phyloP scores from a whole-genome alignment of 441 rosid species.

The Erodium trifolium region DNA sequence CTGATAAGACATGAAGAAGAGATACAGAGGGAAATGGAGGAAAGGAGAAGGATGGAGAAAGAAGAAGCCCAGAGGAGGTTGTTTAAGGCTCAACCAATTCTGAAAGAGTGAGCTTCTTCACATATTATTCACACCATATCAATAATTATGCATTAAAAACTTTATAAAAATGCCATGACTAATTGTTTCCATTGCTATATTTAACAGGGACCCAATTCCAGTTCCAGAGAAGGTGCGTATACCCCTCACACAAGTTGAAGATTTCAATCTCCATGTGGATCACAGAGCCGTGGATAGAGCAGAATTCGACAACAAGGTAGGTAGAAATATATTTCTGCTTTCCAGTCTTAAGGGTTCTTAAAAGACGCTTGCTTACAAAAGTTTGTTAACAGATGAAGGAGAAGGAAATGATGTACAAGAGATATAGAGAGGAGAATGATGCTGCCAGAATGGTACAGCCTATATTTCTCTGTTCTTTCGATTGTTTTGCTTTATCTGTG shows the following conservation, averaged over 20 bases:
- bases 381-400: conserved; percentile 57
- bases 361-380: neutral
- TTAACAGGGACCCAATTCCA: conserved; percentile 76
- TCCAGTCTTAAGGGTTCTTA: neutral
- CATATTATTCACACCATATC: neutral
- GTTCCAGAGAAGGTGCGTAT: conserved; percentile 74
- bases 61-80: conserved; percentile 69
- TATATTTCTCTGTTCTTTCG: neutral
- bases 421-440: conserved; percentile 90
- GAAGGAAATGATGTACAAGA: conserved; percentile 72
- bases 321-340: conserved; percentile 7
- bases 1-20: conserved; percentile 83
- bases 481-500: neutral
- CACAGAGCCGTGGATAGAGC: conserved; percentile 72
- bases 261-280: conserved; percentile 61
- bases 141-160: neutral
- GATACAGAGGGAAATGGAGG: conserved; percentile 74
- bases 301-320: conserved; percentile 88
- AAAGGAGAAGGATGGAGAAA: conserved; percentile 55
- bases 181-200: neutral
- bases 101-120: conserved; percentile 50
- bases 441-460: conserved; percentile 61
- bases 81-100: conserved; percentile 72
- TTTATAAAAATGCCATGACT: neutral
- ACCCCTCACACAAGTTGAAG: conserved; percentile 77